Percentiles rank a stretch among this genome's conserved stretches.
Conservation (phyloP, 139 green algal genomes). For the Astrephomene gubernaculifera region DNA sequence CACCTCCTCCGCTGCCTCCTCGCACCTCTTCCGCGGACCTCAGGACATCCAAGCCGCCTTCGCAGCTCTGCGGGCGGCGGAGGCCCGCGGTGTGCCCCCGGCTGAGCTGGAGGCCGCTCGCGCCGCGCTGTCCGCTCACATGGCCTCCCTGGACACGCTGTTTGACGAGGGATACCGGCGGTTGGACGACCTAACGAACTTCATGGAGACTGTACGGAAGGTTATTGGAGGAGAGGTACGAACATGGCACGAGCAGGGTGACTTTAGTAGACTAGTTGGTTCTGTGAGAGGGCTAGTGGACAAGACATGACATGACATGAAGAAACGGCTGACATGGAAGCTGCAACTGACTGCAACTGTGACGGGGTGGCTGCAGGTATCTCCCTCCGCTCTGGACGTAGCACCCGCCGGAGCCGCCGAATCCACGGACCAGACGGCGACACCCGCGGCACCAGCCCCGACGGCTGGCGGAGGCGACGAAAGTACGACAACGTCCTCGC, state of each 20-base stretch:
- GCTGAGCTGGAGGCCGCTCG: conserved; percentile 16
- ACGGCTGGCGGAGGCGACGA: neutral
- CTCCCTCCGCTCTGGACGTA: neutral
- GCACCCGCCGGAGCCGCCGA: neutral
- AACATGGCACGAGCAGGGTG: neutral
- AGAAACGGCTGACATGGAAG: neutral
- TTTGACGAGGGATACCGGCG: conserved; percentile 21
- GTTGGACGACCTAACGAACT: conserved; percentile 8
- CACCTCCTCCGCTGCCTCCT: neutral
- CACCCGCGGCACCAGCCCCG: neutral
- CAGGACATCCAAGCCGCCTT: conserved; percentile 33
- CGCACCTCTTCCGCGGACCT: neutral
- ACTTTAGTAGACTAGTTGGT: neutral
- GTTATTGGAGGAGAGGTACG: conserved; percentile 25
- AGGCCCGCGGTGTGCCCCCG: neutral
- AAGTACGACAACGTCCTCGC: neutral
- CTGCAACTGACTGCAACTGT: neutral
- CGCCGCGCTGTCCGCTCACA: neutral
- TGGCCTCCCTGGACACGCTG: neutral
- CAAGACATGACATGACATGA: neutral
- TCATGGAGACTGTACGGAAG: neutral
- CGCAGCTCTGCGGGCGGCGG: neutral
- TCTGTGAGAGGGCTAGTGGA: neutral
- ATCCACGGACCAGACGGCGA: neutral
- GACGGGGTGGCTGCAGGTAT: neutral